Base-by-base conservation (phyloP, 768 basidiomycete species). In the Fistulinella prunicolor region DNA sequence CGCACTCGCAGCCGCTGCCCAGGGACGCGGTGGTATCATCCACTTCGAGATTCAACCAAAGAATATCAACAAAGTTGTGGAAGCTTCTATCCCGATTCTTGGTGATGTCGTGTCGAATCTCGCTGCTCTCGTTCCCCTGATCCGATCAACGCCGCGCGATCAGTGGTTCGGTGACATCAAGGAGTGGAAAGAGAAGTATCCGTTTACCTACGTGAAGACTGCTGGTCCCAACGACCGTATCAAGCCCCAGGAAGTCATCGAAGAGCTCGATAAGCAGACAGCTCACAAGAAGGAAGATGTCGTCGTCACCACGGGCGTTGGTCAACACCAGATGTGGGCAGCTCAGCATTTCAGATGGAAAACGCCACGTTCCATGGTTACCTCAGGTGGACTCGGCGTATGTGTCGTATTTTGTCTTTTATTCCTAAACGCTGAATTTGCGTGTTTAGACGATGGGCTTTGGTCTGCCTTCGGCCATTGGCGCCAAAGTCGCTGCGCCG, bases 291-390 rank as follows among this genome's bases (percentile, higher is more conserved):
- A 98, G 73, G 86, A 90, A 48, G 83, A 97, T 20, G 79, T 96
- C 32, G 71, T 99, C 61, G 70, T 99, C 44, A 70, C 91, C 10
- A 99, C 96, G 14, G 96, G 96, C 58, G 96, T 99, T 19, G 96
- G 96, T 8, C 96, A 99, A 67, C 96, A 98, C 72, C 95, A 99
- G 71, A 98, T 98, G 96, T 98, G 93, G 94, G 95, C 95, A 2
- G 91, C 90, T 35, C 96, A 99, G 68, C 77, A 86, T 66, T 98
- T 82, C 71, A 77, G 94, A 49, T 99, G 94, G 94, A 87, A 72
- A 51, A 72, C 86, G 41, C 96, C 96, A 0, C 78, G 85, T 35
- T 78, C 89, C 38, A 79, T 97, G 86, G 83, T 95, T 45, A 92
- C 94, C 13, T 94, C 90, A 28, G 95, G 95, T 55, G 95, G 95